Base-by-base conservation (phyloP, 768 basidiomycete species). In the Tremella mesenterica region DNA sequence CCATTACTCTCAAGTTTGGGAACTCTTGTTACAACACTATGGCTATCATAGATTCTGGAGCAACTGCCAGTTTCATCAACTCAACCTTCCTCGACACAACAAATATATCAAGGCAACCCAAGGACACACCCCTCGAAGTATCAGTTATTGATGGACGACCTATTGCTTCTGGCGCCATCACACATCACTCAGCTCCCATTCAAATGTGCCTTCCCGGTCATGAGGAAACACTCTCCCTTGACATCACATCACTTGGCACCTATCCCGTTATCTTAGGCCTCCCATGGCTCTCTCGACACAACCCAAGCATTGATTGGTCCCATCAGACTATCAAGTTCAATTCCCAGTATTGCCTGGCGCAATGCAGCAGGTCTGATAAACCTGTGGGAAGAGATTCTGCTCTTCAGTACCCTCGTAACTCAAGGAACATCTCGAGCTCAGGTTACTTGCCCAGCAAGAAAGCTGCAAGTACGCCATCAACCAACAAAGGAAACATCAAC, bases 61-160 rank as follows among this genome's bases (percentile, higher is more conserved):
- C 54, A 25, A 56, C 53, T 4, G 43, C 48, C 26, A 51, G 46
- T 41, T 56, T 56, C 41, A 52, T 56, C 39, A 46, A 56, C 29
- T 21, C 14, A 18, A 21, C 33, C 13, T 56, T 56, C 28, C 8
- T 31, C 50, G 27, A 8, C 13, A 21, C 3, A 14, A 10, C 23
- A 18, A 33, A 28, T 30, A 39, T 56, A 10, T 7, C 27, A 14
- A 12, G 13, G 3, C 4, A 21, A 14, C 33, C 20, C 5, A 54
- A 54, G 28, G 30, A 20, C 26, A 25, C 33, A 28, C 48, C 53
- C 4, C 13, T 38, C 16, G 4, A 16, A 6, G 28, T 54, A n/a
- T n/a, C 31, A 50, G 23, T 55, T 10, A 48, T 55, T 38, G 48
- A 55, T 39, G 53, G 53, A 39, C 13, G 53, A 25, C 48, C 14